phyloP scores from a whole-genome alignment of 768 basidiomycete species.

The Pleurotus djamor region DNA sequence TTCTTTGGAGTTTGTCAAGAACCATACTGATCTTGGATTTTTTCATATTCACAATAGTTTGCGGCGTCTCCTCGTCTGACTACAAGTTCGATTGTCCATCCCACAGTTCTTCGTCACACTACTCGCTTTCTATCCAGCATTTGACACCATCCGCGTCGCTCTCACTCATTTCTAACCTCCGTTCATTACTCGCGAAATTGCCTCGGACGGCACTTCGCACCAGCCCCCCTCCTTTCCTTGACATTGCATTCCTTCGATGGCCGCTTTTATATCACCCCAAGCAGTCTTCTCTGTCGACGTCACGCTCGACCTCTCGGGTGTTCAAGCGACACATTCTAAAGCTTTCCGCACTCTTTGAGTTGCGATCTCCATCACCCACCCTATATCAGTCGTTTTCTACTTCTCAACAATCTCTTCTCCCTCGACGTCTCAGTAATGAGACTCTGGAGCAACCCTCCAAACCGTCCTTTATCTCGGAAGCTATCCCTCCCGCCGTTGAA shows the following conservation, averaged over 20 bases:
- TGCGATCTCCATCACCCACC: neutral
- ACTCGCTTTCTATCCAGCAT: neutral
- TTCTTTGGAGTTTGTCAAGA: neutral
- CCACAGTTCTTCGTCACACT: neutral
- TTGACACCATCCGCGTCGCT: neutral
- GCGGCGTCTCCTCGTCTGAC: neutral
- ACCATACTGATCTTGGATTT: neutral
- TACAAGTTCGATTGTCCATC: neutral
- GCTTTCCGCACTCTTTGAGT: neutral
- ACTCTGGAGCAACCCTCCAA: too few species aligned
- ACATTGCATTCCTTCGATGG: neutral
- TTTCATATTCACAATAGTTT: neutral
- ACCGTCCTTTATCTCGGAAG: too few species aligned
- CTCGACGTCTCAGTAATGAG: neutral
- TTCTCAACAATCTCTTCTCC: neutral
- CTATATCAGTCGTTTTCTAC: neutral
- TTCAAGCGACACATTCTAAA: neutral
- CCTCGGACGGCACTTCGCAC: neutral
- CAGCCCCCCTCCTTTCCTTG: neutral
- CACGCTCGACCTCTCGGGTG: too few species aligned
- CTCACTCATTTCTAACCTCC: neutral
- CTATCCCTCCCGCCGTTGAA: neutral
- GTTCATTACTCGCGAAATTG: neutral
- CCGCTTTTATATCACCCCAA: neutral
- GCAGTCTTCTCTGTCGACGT: neutral